phyloP scores from a whole-genome alignment of 2,329 filamentous ascomycete genomes.

The Phyllosticta capitalensis region DNA sequence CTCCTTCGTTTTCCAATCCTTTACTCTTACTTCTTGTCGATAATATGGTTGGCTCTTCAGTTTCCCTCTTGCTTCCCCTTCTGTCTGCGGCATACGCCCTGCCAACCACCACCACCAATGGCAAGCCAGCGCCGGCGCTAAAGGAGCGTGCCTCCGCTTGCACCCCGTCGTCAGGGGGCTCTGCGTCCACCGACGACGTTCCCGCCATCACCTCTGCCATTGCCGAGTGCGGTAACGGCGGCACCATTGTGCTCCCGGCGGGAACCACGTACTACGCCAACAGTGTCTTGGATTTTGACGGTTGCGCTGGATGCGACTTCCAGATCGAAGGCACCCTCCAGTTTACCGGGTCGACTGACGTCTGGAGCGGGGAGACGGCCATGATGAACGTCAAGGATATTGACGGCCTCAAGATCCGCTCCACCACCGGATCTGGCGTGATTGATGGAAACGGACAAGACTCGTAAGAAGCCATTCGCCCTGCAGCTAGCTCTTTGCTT shows the following conservation, averaged over 20 bases:
- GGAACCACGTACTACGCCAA: conserved; percentile 35
- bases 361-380: conserved; percentile 33
- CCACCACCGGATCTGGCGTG: conserved; percentile 30
- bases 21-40: neutral
- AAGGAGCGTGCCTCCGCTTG: conserved; percentile 18
- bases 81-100: neutral
- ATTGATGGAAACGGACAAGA: conserved; percentile 41
- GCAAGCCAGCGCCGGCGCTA: neutral
- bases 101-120: neutral
- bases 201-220: conserved; percentile 37
- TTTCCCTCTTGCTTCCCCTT: neutral
- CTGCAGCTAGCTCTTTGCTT: too few species aligned
- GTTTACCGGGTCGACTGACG: conserved; percentile 29
- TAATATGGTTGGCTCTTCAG: neutral
- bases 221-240: conserved; percentile 32
- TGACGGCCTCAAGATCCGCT: conserved; percentile 31
- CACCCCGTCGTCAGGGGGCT: conserved; percentile 23
- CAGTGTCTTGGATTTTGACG: conserved; percentile 33
- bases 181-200: conserved; percentile 30
- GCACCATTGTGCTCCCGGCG: conserved; percentile 37
- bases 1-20: neutral
- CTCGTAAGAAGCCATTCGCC: conserved; percentile 13
- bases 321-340: conserved; percentile 38
- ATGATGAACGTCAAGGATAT: conserved; percentile 33
- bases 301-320: conserved; percentile 36